A percentile compares a stretch with the other conserved stretches of the same genome.
Evolutionary conservation across 495 filamentous ascomycete genomes (phyloP).

Genomic region (Penicillium arizonense): DNA sequence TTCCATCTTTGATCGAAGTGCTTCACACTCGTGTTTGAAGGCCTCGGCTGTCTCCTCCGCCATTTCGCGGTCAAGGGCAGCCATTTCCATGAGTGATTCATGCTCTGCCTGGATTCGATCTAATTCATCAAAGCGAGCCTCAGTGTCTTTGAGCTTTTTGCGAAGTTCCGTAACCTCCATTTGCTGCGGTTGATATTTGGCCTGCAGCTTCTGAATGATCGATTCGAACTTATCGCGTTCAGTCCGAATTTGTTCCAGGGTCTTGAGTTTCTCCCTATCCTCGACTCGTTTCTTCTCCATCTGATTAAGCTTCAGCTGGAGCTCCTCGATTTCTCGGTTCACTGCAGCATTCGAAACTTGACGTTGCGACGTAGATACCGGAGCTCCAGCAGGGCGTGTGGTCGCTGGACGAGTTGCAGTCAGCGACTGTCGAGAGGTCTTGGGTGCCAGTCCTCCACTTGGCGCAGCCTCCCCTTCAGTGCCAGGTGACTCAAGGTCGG

Average conservation of each 20-base stretch:
- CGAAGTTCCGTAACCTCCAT: constrained; percentile 75
- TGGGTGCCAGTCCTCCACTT: constrained; percentile 15
- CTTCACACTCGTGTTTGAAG: constrained; percentile 76
- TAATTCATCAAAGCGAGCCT: constrained; percentile 62
- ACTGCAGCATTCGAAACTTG: constrained; percentile 37
- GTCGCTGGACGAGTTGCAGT: constrained; percentile 22
- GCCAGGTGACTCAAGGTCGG: constrained; percentile 25
- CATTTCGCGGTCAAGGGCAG: constrained; percentile 90
- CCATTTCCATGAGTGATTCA: constrained; percentile 82
- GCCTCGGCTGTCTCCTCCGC: constrained; percentile 88
- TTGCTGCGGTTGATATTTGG: constrained; percentile 84
- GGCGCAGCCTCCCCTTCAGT: constrained; percentile 24
- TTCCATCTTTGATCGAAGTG: constrained; percentile 68
- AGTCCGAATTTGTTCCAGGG: constrained; percentile 68
- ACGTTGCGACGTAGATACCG: constrained; percentile 28
- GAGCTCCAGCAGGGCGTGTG: constrained; percentile 25
- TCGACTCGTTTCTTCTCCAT: constrained; percentile 81
- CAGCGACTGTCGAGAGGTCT: constrained; percentile 33
- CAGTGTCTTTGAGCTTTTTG: constrained; percentile 73
- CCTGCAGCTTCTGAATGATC: constrained; percentile 89
- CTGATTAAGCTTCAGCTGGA: constrained; percentile 74
- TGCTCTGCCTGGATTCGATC: constrained; percentile 77
- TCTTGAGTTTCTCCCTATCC: constrained; percentile 84
- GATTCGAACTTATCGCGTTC: constrained; percentile 84
- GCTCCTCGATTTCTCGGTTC: constrained; percentile 70